phyloP scores from a whole-genome alignment of 768 basidiomycete species.

The Lactarius quietus region DNA sequence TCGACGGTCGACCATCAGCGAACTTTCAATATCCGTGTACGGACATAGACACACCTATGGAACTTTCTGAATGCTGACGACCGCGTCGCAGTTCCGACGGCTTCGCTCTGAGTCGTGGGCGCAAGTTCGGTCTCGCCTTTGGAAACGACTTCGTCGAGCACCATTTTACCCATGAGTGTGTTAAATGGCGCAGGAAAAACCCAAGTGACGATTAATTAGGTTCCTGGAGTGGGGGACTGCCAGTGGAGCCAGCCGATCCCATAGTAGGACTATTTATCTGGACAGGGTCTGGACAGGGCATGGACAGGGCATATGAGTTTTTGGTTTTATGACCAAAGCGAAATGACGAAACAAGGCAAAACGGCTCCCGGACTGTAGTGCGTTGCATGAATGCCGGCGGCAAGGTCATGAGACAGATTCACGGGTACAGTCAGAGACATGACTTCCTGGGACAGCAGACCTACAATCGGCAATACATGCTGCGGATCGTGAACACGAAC shows the following conservation, averaged over 20 bases:
- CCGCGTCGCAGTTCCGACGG: not conserved
- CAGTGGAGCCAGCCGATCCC: no score
- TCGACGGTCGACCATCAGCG: not conserved
- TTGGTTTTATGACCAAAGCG: slow-evolving; percentile 1
- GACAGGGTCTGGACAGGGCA: no score
- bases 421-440: not conserved
- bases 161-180: slow-evolving; percentile 2
- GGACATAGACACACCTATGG: slow-evolving; percentile 6
- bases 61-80: not conserved
- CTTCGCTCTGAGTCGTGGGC: not conserved
- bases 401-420: not conserved
- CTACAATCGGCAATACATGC: no score
- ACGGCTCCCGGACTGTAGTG: not conserved
- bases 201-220: no score
- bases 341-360: slow-evolving; percentile 6
- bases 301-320: not conserved
- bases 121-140: slow-evolving; percentile 9
- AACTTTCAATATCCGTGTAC: no score
- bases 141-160: not conserved
- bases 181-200: not conserved
- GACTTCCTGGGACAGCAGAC: no score
- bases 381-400: not conserved
- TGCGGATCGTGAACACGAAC: no score
- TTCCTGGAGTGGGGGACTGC: no score
- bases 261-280: not conserved